These are phyloP conservation scores for Telopea speciosissima DNA, from an alignment of 177 flowering plant genomes.

Conservation along the genomic window DNA sequence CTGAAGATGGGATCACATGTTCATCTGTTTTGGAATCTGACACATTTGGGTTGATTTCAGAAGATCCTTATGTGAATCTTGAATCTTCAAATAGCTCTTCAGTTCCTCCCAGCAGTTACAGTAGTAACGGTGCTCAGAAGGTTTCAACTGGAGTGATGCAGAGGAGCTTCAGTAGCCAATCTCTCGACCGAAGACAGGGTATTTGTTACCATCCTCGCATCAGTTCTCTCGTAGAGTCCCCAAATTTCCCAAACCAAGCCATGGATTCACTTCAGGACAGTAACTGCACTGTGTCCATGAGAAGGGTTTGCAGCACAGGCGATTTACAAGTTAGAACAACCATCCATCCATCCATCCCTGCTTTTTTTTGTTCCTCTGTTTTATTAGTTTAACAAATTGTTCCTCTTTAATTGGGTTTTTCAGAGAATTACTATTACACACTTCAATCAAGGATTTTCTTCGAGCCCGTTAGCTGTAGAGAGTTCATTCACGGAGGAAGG, in stretches of 20 bases:
- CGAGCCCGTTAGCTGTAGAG: conserved; percentile 34
- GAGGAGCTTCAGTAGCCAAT: conserved; percentile 67
- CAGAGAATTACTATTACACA: conserved; percentile 24
- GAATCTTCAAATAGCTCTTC: conserved; percentile 9
- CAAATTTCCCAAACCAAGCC: conserved; percentile 27
- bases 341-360: conserved; percentile 1
- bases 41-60: conserved; percentile 30
- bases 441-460: conserved; percentile 19
- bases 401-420: background rate
- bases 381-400: background rate
- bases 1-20: conserved; percentile 16
- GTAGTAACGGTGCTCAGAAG: conserved; percentile 23
- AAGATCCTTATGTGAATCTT: conserved; percentile 17
- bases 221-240: conserved; percentile 27
- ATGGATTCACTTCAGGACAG: conserved; percentile 31
- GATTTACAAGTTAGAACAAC: conserved; percentile 54
- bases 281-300: conserved; percentile 36
- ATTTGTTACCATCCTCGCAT: conserved; percentile 35
- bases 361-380: background rate
- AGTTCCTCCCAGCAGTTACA: conserved; percentile 18
- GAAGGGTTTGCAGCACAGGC: conserved; percentile 78
- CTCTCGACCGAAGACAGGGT: conserved; percentile 33
- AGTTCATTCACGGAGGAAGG: conserved; percentile 39
- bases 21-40: conserved; percentile 12
- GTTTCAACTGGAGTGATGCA: conserved; percentile 32